A percentile compares a stretch with the other conserved stretches of the same genome.
Conservation (phyloP, 2,329 filamentous ascomycete species). For the Ramularia endophylla region DNA sequence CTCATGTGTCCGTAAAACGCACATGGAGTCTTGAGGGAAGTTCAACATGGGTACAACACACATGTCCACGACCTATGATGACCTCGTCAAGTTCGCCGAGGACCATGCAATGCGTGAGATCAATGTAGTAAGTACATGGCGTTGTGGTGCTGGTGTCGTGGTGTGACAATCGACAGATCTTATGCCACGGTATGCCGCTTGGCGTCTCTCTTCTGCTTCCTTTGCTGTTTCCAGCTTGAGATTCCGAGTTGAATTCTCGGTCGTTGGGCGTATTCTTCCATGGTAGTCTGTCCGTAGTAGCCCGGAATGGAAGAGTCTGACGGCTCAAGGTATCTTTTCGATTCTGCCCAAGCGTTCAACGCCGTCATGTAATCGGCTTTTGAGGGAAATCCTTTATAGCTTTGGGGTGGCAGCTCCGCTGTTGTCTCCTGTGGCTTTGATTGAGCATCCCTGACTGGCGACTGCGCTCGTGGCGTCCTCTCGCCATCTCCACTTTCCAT, state of each 20-base stretch:
- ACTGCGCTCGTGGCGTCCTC: constrained; percentile 14
- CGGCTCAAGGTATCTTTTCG: constrained; percentile 24
- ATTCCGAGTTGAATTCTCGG: constrained; percentile 21
- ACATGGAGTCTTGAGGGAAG: no score
- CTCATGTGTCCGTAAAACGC: no score
- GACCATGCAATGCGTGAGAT: no score
- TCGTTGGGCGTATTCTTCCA: constrained; percentile 22
- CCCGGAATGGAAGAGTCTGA: constrained; percentile 19
- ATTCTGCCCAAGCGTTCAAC: constrained; percentile 26
- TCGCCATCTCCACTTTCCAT: constrained; percentile 43
- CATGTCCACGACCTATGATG: no score
- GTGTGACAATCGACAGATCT: neutral
- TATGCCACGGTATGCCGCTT: neutral
- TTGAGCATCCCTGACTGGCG: constrained; percentile 5
- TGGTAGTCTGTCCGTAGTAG: constrained; percentile 26
- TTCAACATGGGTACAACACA: no score
- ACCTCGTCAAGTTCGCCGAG: no score
- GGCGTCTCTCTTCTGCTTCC: constrained; percentile 18
- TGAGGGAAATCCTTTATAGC: constrained; percentile 27
- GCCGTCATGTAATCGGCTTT: constrained; percentile 25
- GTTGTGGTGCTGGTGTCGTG: no score
- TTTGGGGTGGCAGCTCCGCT: neutral
- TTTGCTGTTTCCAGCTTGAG: constrained; percentile 16
- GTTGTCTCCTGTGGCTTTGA: constrained; percentile 2
- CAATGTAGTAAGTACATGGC: no score